These are phyloP conservation scores for Penicillium salamii DNA, from an alignment of 495 filamentous ascomycete species.

Conservation along the genomic window DNA sequence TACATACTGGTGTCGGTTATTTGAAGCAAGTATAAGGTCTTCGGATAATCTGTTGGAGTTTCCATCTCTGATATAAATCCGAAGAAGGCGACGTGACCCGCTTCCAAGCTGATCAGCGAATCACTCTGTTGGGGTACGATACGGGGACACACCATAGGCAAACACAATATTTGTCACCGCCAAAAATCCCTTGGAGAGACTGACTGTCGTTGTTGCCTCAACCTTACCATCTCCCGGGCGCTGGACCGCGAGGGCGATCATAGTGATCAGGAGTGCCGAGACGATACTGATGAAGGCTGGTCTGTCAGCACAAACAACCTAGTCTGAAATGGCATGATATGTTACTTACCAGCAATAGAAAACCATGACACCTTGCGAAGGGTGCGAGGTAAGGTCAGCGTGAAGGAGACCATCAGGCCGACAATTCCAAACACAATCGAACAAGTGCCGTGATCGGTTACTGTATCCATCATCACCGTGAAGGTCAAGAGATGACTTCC, in stretches of 20 bases:
- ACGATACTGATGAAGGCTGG: conserved; percentile 56
- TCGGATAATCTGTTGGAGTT: conserved; percentile 62
- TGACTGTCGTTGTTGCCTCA: conserved; percentile 12
- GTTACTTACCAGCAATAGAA: conserved; percentile 49
- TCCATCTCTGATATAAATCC: conserved; percentile 74
- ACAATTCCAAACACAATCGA: conserved; percentile 61
- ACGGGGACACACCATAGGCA: conserved; percentile 23
- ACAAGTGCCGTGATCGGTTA: conserved; percentile 60
- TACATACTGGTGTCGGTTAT: conserved; percentile 66
- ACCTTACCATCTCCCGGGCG: conserved; percentile 13
- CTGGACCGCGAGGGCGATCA: conserved; percentile 56
- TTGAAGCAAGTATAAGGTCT: conserved; percentile 64
- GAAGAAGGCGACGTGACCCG: conserved; percentile 71
- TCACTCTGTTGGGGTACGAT: too few species aligned
- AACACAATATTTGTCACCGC: conserved; percentile 27
- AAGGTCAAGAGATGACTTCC: conserved; percentile 68
- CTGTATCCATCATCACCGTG: conserved; percentile 57
- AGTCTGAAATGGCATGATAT: too few species aligned
- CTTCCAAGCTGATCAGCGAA: conserved; percentile 7
- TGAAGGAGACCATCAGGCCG: conserved; percentile 56
- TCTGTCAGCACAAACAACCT: neutral
- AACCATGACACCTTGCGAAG: conserved; percentile 52
- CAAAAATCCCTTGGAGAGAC: conserved; percentile 13
- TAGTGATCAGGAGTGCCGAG: conserved; percentile 62
- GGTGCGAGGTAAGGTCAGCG: conserved; percentile 63